phyloP scores from a whole-genome alignment of 2,329 filamentous ascomycete species.

The Apiospora kogelbergensis region DNA sequence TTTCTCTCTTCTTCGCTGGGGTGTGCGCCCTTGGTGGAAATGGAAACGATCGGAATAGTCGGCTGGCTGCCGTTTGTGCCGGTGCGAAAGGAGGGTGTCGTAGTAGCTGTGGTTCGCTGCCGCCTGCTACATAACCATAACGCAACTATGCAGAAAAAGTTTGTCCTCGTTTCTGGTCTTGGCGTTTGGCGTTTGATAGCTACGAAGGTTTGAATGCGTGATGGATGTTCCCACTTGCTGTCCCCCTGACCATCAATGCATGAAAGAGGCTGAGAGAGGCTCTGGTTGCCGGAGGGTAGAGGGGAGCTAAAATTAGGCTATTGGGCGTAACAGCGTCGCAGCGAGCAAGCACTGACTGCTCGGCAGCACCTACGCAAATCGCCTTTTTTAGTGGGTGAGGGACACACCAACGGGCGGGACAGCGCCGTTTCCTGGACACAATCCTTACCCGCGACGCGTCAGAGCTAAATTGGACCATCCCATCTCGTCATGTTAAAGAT shows the following conservation, averaged over 20 bases:
- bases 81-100: not conserved
- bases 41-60: not conserved
- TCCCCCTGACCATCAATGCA: not conserved
- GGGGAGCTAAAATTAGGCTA: not conserved
- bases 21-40: not conserved
- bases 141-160: not conserved
- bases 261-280: slow-evolving; percentile 2
- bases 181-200: not conserved
- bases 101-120: not conserved
- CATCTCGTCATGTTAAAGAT: not conserved
- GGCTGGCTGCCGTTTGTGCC: not conserved
- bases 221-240: not conserved
- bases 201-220: not conserved
- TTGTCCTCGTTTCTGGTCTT: not conserved
- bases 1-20: not conserved
- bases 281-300: not conserved
- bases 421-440: not conserved
- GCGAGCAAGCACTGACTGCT: not conserved
- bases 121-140: not conserved
- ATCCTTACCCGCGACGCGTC: slow-evolving; percentile 1
- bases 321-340: not conserved
- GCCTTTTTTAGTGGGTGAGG: not conserved
- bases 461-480: slow-evolving; percentile 3
- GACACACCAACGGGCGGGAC: not conserved
- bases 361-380: not conserved